Base-by-base conservation (phyloP, 345 rosid species). In the Eucalyptus brandiana region DNA sequence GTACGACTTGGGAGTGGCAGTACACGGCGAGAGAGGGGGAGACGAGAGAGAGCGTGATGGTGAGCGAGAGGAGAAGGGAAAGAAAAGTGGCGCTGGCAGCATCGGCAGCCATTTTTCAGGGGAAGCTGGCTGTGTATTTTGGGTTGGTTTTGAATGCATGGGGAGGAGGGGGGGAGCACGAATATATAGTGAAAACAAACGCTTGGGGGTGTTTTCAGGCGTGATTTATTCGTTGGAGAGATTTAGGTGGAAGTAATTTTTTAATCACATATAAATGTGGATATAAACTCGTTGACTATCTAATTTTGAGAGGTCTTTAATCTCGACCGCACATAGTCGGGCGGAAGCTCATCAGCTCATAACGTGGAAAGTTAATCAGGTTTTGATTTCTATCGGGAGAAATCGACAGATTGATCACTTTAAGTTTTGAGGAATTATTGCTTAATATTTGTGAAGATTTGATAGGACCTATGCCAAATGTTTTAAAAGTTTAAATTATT, bases 381-480 rank as follows among this genome's bases (percentile, higher is more conserved):
- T 37, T 72, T 34, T 0, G 44, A 2, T 72, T 72, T 44, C 37
- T 37, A 72, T 19, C 0, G 0, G 28, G 45, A 37, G 45, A 37
- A 72, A 37, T 37, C 6, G 34, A 4, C 9, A 1, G 1, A 4
- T 30, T 65, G 3, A 19, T 19, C 28, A 37, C 28, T 72, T 37
- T 19, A 72, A 37, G 14, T 13, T 37, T 72, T 12, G 15, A 72
- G 1, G 37, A 37, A 37, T 72, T 72, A 37, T 37, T 19, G 5
- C 45, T 2, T 19, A 37, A 19, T 53, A 53, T 53, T 0, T 0
- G 5, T 53, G 56, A 7, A 53, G 56, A 53, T 53, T 53, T 53
- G 56, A 53, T 19, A 5, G 2, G 24, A 53, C 24, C 0, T 53
- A 19, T 19, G 8, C 5, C 0, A 1, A 53, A 10, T 19, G 0